Evolutionary conservation across 2,329 filamentous ascomycete genomes (phyloP), one percentile per base, ranked within the genome.

Genomic region (Dactylellina drechsleri): DNA sequence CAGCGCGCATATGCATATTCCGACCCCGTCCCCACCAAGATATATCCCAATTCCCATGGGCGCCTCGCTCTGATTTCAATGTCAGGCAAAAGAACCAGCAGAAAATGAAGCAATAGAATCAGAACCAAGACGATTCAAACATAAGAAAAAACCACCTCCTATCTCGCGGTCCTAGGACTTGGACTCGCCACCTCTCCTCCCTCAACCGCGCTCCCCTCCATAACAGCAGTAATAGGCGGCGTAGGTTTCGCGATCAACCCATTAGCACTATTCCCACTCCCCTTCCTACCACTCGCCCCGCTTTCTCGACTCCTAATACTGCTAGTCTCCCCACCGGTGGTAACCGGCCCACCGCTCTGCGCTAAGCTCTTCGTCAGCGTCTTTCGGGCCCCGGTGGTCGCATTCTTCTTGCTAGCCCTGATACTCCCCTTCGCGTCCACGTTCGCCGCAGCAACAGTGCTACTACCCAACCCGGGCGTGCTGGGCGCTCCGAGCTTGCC

Each of bases 401-500:
- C 64, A 20, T 23, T 67, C 52, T 74, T 74, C 62, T 82, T 83
- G 61, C 81, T 81, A 77, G 81, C 81, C 54, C 82, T 72, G 10
- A 77, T 66, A 49, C 73, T 93, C 16, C 92, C 95, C 80, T 90
- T 90, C 1, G 92, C 95, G 81, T 95, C 93, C 45, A 97, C 91
- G 64, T 91, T 90, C 77, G 92, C 93, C 45, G 92, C 90, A 12
- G 92, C 92, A 15, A 97, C 93, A 0, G 95, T 98, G 77, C 90
- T 93, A 82, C 96, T 97, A 45, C 92, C 92, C 65, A 97, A 86
- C 0, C 94, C 93, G 0, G 95, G 94, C 0, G 94, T 98, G n/a
- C 91, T 90, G 0, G 95, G 95, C 1, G 86, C 86, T 0, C 91
- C 91, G 0, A 92, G 89, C 80, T 97, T 97, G 10, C 70, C 70